Percentiles rank a stretch among this genome's conserved stretches.
Evolutionary conservation across 2,329 filamentous ascomycete species (phyloP).

Genomic region (Teratosphaeria gauchensis): DNA sequence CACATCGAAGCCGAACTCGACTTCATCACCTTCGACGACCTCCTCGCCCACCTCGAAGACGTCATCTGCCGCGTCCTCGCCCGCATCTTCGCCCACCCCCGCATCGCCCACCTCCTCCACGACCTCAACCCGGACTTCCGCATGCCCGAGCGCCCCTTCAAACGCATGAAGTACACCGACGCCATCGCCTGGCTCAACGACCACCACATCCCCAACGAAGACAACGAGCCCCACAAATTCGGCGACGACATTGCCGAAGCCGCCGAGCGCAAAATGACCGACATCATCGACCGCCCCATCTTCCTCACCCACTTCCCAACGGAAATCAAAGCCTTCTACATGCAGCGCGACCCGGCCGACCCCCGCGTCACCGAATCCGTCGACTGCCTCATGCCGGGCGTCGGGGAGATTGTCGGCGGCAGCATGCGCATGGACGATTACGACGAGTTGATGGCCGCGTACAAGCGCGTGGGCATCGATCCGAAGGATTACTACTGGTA

Average conservation of each 20-base stretch:
- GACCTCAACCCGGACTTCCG: constrained; percentile 86
- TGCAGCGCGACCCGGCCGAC: constrained; percentile 79
- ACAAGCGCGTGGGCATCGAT: constrained; percentile 76
- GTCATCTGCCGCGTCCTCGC: constrained; percentile 82
- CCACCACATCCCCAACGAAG: constrained; percentile 86
- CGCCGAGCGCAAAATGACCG: constrained; percentile 92
- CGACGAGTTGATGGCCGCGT: constrained; percentile 81
- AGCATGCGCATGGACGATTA: constrained; percentile 93
- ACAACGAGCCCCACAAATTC: constrained; percentile 79
- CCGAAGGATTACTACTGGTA: constrained; percentile 94
- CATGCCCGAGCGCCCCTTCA: constrained; percentile 73
- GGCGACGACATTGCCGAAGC: constrained; percentile 98
- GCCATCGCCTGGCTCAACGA: constrained; percentile 90
- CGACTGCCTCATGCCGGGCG: constrained; percentile 79
- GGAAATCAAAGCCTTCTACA: constrained; percentile 99
- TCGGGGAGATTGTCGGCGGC: constrained; percentile 93
- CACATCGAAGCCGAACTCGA: constrained; percentile 95
- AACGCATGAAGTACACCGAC: constrained; percentile 88
- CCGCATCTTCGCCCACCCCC: constrained; percentile 61
- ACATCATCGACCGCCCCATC: constrained; percentile 89
- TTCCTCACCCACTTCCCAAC: constrained; percentile 95
- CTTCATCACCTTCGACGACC: constrained; percentile 85
- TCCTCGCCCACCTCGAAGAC: constrained; percentile 77
- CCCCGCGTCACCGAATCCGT: constrained; percentile 83
- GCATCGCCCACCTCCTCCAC: constrained; percentile 63